Base-by-base conservation (phyloP, 352 stramenopile species). In the Pythium pyrilobum region DNA sequence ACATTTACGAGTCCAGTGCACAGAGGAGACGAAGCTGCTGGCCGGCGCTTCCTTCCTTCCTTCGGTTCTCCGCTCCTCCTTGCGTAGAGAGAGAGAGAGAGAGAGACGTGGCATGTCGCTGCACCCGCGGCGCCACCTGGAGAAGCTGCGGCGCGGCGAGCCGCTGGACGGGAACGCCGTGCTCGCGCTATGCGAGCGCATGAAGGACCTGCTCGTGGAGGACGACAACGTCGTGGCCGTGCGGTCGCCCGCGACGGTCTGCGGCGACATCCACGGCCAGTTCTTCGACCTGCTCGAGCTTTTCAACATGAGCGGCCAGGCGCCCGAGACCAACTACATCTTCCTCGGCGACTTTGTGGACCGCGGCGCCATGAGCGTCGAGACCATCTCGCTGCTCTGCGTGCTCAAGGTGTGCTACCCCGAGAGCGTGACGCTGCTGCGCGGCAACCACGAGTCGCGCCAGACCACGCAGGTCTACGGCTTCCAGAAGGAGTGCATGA, bases 301-400 rank as follows among this genome's bases (percentile, higher is more conserved):
- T 39, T 95, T 95, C 62, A 75, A 77, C 67, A 92, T 96, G 78
- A 85, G 85, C 62, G 85, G 85, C 36, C 64, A 76, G 20, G 89
- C 81, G 47, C 85, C 85, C 23, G 81, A 94, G 65, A 96, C 84
- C 36, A 96, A 94, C 69, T 96, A 96, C 74, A 68, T 96, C 18
- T 96, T 96, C 65, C 89, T 96, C 63, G 85, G 85, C 18, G 85
- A 96, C 67, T 96, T 93, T 49, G 85, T 96, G 28, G 85, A 96
- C 71, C 85, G 85, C 39, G 85, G 85, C 11, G 93, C 91, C 69
- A 95, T 93, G 64, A 91, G 79, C 46, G 68, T 96, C 34, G 83
- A 94, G 66, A 92, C 74, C 42, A 81, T 96, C 28, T 79, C 81
- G 55, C 70, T 96, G 34, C 69, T 96, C 34, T 81, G 90, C 28